These are phyloP conservation scores for Cucumis melo DNA, from an alignment of 306 rosid genomes.

Conservation along the genomic window DNA sequence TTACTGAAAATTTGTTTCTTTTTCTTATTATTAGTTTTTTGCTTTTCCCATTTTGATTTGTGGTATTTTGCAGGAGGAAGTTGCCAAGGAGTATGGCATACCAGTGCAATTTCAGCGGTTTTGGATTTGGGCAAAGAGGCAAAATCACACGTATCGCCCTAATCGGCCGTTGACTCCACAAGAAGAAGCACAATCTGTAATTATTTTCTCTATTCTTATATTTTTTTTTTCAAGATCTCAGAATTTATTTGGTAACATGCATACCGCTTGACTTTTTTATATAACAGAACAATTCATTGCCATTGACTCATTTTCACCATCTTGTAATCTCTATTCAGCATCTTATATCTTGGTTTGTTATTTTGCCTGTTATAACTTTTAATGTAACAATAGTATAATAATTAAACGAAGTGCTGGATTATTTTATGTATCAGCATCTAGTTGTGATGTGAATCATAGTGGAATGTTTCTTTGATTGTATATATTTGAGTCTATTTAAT, in stretches of 20 bases:
- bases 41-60: conserved; percentile 11
- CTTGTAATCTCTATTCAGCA: background rate
- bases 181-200: conserved; percentile 80
- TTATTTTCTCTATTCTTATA: background rate
- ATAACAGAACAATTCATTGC: background rate
- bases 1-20: background rate
- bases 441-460: background rate
- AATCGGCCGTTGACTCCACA: conserved; percentile 53
- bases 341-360: background rate
- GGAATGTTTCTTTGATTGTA: background rate
- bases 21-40: background rate
- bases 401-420: background rate
- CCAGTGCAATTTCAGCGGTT: conserved; percentile 72
- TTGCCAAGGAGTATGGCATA: conserved; percentile 70
- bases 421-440: background rate
- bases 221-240: background rate
- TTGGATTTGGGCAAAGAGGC: conserved; percentile 97
- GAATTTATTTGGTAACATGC: background rate
- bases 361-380: background rate
- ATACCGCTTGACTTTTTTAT: background rate
- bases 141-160: conserved; percentile 81
- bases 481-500: background rate
- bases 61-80: conserved; percentile 54
- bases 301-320: background rate
- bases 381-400: background rate